Evolutionary conservation across 441 rosid genomes (phyloP).

Genomic region (Aquilaria agallochum): DNA sequence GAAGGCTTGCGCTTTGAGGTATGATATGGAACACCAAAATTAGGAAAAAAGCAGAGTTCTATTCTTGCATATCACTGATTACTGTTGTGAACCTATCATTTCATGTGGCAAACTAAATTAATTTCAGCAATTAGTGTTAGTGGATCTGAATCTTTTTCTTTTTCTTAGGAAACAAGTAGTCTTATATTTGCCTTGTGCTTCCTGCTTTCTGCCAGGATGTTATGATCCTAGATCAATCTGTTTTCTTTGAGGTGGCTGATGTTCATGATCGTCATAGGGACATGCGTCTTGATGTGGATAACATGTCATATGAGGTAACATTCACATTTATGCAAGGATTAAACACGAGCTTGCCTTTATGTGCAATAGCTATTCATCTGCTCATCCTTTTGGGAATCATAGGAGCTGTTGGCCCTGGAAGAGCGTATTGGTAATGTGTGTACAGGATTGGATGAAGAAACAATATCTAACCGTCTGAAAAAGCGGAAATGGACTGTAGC

Average conservation of each 20-base stretch:
- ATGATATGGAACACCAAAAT: neutral
- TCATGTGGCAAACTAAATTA: too few species aligned
- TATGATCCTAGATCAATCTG: conserved; percentile 78
- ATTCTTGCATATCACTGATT: too few species aligned
- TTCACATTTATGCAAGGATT: neutral
- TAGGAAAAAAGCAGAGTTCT: too few species aligned
- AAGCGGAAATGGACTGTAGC: conserved; percentile 29
- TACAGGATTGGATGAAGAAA: conserved; percentile 81
- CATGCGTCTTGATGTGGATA: conserved; percentile 97
- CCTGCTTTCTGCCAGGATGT: conserved; percentile 51
- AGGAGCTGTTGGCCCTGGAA: conserved; percentile 89
- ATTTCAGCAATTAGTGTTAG: neutral
- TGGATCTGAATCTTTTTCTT: conserved; percentile 2
- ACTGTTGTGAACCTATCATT: too few species aligned
- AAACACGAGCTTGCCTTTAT: neutral
- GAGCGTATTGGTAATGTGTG: conserved; percentile 89
- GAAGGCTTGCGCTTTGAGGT: conserved; percentile 86
- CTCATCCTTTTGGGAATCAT: conserved; percentile 2
- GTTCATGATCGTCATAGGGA: conserved; percentile 82
- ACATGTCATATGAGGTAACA: conserved; percentile 91
- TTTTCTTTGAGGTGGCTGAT: conserved; percentile 55
- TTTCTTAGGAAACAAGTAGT: neutral
- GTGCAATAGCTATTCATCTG: neutral
- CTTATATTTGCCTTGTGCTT: conserved; percentile 6
- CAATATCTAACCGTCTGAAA: conserved; percentile 40